phyloP scores from a whole-genome alignment of 441 rosid species.

The Pelargonium myrrhifolium region DNA sequence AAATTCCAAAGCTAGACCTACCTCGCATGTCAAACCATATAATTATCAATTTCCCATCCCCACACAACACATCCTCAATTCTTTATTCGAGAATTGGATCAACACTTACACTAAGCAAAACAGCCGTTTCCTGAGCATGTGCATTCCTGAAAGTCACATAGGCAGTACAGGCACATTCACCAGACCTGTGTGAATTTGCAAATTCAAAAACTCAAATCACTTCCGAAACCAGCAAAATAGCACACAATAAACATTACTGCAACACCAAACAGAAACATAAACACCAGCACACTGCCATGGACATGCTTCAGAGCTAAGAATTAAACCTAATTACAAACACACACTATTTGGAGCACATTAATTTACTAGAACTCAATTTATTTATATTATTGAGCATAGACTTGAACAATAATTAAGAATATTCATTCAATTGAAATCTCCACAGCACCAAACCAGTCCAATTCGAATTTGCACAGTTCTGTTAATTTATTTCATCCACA shows the following conservation, averaged over 20 bases:
- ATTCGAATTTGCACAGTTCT: neutral
- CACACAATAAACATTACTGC: neutral
- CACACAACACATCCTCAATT: too few species aligned
- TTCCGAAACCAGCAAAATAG: neutral
- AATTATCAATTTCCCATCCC: neutral
- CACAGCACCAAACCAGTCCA: neutral
- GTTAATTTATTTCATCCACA: neutral
- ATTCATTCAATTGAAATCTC: neutral
- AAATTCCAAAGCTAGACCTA: neutral
- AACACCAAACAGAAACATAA: neutral
- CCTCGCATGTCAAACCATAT: neutral
- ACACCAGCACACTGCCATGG: neutral
- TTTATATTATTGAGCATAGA: neutral
- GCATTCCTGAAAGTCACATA: slow-evolving; percentile 65
- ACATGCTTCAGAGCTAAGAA: neutral
- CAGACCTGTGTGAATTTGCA: slow-evolving; percentile 28
- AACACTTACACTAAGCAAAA: slow-evolving; percentile 52
- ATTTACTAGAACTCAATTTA: neutral
- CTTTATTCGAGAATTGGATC: neutral
- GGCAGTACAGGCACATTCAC: slow-evolving; percentile 51
- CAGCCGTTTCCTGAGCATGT: slow-evolving; percentile 67
- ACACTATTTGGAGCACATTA: neutral
- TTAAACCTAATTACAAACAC: neutral
- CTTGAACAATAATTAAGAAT: neutral
- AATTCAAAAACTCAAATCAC: neutral